phyloP scores from a whole-genome alignment of 805 yeast species.

The Cyberlindnera mycetangii region DNA sequence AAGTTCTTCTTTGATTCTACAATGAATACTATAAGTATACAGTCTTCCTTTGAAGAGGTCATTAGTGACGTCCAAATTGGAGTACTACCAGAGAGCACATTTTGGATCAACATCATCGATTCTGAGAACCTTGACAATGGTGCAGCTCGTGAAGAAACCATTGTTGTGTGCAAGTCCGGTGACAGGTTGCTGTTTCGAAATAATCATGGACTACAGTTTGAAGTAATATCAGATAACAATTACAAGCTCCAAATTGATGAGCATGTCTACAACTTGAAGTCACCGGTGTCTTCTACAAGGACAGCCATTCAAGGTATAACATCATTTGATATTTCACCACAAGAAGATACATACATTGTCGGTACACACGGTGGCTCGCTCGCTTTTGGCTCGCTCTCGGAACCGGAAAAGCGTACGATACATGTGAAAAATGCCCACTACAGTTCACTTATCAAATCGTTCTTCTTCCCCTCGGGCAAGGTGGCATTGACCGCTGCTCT shows the following conservation, averaged over 20 bases:
- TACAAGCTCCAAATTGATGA: constrained; percentile 12
- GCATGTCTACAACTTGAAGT: constrained; percentile 11
- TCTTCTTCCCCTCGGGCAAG: constrained; percentile 61
- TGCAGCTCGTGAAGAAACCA: constrained; percentile 28
- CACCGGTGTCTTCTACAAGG: constrained; percentile 9
- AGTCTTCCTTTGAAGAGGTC: constrained; percentile 43
- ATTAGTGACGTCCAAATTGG: constrained; percentile 36
- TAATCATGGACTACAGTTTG: constrained; percentile 16
- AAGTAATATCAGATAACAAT: neutral
- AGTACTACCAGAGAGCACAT: constrained; percentile 28
- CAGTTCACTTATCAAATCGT: constrained; percentile 40
- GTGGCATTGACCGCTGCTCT: constrained; percentile 58
- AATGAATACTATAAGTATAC: constrained; percentile 31
- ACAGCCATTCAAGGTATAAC: constrained; percentile 19
- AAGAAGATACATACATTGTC: constrained; percentile 27
- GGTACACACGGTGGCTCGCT: constrained; percentile 35
- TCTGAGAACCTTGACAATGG: constrained; percentile 23
- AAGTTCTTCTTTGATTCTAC: neutral
- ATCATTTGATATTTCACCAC: constrained; percentile 33
- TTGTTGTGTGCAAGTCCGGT: constrained; percentile 25
- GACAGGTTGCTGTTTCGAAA: constrained; percentile 16
- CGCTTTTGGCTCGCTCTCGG: no score
- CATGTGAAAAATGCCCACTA: constrained; percentile 45
- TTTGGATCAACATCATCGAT: constrained; percentile 41
- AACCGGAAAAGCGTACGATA: neutral